phyloP scores from a whole-genome alignment of 345 rosid species.

The Brassica nigra region DNA sequence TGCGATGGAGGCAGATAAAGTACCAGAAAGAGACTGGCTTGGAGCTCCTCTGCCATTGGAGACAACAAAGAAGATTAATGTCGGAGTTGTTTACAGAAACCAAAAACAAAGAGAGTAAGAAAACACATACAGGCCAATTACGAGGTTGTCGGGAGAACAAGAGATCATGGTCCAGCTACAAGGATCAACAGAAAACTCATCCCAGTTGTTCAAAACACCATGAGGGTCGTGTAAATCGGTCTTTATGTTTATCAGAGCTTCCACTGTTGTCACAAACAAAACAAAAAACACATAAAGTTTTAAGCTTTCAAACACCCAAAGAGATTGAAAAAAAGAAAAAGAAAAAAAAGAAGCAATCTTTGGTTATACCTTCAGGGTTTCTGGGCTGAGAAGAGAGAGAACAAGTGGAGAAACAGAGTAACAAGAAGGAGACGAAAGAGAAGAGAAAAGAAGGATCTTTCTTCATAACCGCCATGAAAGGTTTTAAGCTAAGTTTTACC shows the following conservation, averaged over 20 bases:
- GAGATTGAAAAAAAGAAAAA: not conserved
- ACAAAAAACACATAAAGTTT: not conserved
- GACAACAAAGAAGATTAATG: slow-evolving; percentile 10
- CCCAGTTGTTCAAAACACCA: slow-evolving; percentile 93
- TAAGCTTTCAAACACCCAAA: not conserved
- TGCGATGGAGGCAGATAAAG: slow-evolving; percentile 64
- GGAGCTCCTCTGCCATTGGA: slow-evolving; percentile 74
- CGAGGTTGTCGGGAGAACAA: slow-evolving; percentile 83
- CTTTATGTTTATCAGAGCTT: slow-evolving; percentile 68
- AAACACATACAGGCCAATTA: slow-evolving; percentile 67
- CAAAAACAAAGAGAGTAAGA: not conserved
- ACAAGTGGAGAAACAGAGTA: slow-evolving; percentile 38
- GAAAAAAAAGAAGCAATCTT: not conserved
- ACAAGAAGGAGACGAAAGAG: slow-evolving; percentile 28
- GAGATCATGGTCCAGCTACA: slow-evolving; percentile 97
- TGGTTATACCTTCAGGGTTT: slow-evolving; percentile 75
- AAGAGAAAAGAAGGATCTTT: slow-evolving; percentile 28
- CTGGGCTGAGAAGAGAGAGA: slow-evolving; percentile 69
- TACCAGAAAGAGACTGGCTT: slow-evolving; percentile 89
- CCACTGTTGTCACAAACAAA: slow-evolving; percentile 50
- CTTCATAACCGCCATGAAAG: slow-evolving; percentile 41
- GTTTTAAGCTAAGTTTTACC: slow-evolving; percentile 11
- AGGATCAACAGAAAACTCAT: slow-evolving; percentile 91
- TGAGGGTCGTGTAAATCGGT: slow-evolving; percentile 68
- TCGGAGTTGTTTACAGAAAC: slow-evolving; percentile 16